These are phyloP conservation scores for Boletus semigastroideus DNA, from an alignment of 1,284 basidiomycete genomes.

Conservation along the genomic window DNA sequence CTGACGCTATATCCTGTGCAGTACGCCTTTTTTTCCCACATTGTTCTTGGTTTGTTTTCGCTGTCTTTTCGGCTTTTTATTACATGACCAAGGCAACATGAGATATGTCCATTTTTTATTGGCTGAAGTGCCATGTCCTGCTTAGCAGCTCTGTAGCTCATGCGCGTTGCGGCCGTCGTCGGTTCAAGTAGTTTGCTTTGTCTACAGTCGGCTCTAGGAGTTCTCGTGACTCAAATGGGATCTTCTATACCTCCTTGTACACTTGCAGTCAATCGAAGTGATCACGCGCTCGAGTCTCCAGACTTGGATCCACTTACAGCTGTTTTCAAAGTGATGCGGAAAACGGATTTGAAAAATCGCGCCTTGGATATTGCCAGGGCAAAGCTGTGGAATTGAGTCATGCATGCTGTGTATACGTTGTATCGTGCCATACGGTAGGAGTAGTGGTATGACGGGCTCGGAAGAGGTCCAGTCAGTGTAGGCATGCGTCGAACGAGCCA, in stretches of 20 bases:
- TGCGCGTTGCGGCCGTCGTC: slow-evolving; percentile 7
- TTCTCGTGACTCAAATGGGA: background rate
- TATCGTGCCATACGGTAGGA: too few species aligned
- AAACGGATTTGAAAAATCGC: too few species aligned
- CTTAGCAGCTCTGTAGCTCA: slow-evolving; percentile 3
- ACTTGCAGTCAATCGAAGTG: too few species aligned
- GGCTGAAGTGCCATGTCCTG: slow-evolving; percentile 11
- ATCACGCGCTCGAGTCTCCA: too few species aligned
- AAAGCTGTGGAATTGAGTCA: too few species aligned
- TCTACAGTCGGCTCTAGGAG: slow-evolving; percentile 20
- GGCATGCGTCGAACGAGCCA: too few species aligned
- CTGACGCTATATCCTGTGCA: slow-evolving; percentile 20
- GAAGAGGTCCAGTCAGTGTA: too few species aligned
- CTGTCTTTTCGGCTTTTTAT: slow-evolving; percentile 3
- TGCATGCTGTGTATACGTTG: too few species aligned
- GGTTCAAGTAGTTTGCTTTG: slow-evolving; percentile 9
- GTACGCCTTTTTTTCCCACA: slow-evolving; percentile 14
- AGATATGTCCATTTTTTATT: slow-evolving; percentile 16
- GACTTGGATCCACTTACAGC: too few species aligned
- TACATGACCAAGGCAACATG: slow-evolving; percentile 9
- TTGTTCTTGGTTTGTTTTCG: slow-evolving; percentile 30
- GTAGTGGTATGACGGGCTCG: too few species aligned
- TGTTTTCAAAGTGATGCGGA: too few species aligned
- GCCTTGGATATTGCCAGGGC: too few species aligned
- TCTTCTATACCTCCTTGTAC: background rate